A percentile compares a stretch with the other conserved stretches of the same genome.
Conservation (phyloP, 148 eudicot genomes). For the Amaranthus palmeri region DNA sequence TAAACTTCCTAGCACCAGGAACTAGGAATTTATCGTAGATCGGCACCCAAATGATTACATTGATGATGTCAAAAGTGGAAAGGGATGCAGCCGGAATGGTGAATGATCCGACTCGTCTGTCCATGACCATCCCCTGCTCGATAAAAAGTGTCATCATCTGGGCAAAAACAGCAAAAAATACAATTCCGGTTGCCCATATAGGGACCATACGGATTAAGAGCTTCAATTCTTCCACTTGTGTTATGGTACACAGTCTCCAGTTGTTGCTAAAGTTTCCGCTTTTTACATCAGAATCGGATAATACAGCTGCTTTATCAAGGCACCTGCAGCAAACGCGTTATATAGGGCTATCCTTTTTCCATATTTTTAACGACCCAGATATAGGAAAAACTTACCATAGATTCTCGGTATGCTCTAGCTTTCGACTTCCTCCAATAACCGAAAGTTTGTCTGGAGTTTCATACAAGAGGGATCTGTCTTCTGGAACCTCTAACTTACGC, state of each 20-base stretch:
- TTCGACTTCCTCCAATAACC: constrained; percentile 35
- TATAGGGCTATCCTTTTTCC: background rate
- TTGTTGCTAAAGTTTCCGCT: constrained; percentile 21
- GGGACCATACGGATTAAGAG: constrained; percentile 55
- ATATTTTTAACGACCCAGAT: background rate
- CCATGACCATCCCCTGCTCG: constrained; percentile 49
- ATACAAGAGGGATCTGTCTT: constrained; percentile 29
- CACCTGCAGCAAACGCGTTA: constrained; percentile 31
- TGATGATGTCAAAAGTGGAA: constrained; percentile 51
- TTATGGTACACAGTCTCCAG: constrained; percentile 60
- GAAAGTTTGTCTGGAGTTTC: constrained; percentile 30
- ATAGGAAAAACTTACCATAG: constrained; percentile 19
- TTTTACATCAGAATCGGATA: constrained; percentile 17
- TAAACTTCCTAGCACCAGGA: constrained; percentile 47
- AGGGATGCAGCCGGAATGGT: constrained; percentile 67
- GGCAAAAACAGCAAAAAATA: constrained; percentile 48
- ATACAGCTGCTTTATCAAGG: constrained; percentile 64
- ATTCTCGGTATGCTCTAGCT: constrained; percentile 36
- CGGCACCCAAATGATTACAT: constrained; percentile 68
- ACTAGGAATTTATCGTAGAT: constrained; percentile 53
- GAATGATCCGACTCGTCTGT: constrained; percentile 35
- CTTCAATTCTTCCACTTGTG: constrained; percentile 72
- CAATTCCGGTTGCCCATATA: constrained; percentile 60
- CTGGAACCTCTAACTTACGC: constrained; percentile 21
- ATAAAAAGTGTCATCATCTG: constrained; percentile 63